Conservation (phyloP, 2,329 filamentous ascomycete genomes). For the Tolypocladium cylindrosporum region DNA sequence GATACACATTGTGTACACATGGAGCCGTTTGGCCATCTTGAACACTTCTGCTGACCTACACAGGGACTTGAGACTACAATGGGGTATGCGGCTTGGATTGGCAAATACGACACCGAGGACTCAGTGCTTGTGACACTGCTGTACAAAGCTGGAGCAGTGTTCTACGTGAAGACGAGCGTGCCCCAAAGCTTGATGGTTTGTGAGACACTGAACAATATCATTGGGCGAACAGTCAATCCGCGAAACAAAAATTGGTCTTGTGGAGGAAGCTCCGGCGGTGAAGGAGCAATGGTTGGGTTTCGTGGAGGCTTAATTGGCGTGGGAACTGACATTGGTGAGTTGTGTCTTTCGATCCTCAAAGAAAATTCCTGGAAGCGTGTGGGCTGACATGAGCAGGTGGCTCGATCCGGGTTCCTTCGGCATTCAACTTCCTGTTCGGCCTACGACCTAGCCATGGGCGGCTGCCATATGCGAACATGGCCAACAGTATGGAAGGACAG, state of each 20-base stretch:
- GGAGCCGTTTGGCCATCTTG: neutral
- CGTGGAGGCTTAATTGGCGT: conserved; percentile 22
- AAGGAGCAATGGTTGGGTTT: conserved; percentile 23
- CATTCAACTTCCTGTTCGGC: conserved; percentile 19
- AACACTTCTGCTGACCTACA: neutral
- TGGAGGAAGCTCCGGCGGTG: conserved; percentile 27
- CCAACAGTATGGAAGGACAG: conserved; percentile 23
- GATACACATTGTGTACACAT: neutral
- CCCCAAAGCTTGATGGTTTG: conserved; percentile 12
- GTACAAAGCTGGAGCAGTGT: conserved; percentile 16
- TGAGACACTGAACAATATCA: conserved; percentile 23
- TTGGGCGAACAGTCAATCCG: conserved; percentile 24
- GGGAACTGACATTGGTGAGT: conserved; percentile 22
- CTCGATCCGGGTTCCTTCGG: conserved; percentile 20
- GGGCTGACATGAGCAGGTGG: conserved; percentile 5
- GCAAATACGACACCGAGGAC: conserved; percentile 18
- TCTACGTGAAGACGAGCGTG: conserved; percentile 14
- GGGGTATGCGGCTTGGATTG: conserved; percentile 23
- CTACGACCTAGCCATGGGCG: conserved; percentile 13
- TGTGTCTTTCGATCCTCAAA: neutral
- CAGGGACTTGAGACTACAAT: conserved; percentile 35
- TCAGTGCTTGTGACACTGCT: conserved; percentile 18
- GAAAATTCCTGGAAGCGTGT: neutral
- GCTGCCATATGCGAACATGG: conserved; percentile 21
- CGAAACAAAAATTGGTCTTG: conserved; percentile 19